Conservation (phyloP, 129 eudicot species). For the Glebionis coronaria region DNA sequence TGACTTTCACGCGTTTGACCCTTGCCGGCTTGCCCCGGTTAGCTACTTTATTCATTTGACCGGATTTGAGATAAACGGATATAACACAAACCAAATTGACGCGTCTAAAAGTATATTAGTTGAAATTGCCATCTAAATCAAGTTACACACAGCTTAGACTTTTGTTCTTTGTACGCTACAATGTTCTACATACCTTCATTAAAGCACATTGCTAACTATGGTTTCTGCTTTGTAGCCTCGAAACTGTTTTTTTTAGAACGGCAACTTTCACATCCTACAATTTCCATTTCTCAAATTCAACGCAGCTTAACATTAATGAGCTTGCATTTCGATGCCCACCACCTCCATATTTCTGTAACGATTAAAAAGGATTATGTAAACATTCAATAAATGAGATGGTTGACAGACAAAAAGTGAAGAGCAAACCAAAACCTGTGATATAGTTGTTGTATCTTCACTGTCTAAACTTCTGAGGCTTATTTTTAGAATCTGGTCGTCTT, state of each 20-base stretch:
- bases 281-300: slow-evolving; percentile 71
- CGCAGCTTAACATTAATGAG: slow-evolving; percentile 55
- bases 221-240: not conserved
- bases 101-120: no score
- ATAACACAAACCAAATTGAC: no score
- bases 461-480: slow-evolving; percentile 72
- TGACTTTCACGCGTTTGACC: no score
- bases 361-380: not conserved
- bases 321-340: slow-evolving; percentile 96
- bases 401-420: not conserved
- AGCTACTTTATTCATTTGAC: no score
- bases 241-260: slow-evolving; percentile 5
- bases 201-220: not conserved
- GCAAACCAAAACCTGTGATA: slow-evolving; percentile 56
- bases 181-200: no score
- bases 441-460: slow-evolving; percentile 65
- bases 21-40: no score
- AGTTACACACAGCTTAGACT: no score
- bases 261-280: no score
- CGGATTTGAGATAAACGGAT: no score
- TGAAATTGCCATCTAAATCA: no score
- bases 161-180: no score
- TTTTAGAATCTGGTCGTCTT: slow-evolving; percentile 51
- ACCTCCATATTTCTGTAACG: slow-evolving; percentile 63
- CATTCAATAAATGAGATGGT: not conserved